These are phyloP conservation scores for Anthracocystis panici-leucophaei DNA, from an alignment of 1,284 basidiomycete species.

Conservation along the genomic window DNA sequence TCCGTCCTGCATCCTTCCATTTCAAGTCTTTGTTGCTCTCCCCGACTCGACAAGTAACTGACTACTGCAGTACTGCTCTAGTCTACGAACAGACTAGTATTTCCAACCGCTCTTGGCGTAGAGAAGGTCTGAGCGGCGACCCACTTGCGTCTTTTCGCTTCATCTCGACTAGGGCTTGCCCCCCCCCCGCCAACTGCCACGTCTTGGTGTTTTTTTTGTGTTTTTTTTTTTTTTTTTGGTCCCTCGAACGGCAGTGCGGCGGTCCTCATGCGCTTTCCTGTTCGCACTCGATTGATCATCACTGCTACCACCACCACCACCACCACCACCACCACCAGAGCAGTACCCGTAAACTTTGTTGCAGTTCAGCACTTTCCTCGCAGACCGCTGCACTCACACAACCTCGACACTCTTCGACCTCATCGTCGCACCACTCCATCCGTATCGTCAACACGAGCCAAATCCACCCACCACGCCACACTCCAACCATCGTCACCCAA, in stretches of 20 bases:
- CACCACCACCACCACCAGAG: not conserved
- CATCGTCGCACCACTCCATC: not conserved
- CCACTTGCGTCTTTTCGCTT: not conserved
- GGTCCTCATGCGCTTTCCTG: conserved; percentile 34
- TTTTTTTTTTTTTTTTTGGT: not conserved
- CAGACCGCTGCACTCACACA: conserved; percentile 3
- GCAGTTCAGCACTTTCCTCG: not conserved
- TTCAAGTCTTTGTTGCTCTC: too few species aligned
- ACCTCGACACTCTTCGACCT: not conserved
- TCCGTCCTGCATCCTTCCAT: too few species aligned
- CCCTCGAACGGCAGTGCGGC: not conserved
- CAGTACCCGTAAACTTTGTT: not conserved
- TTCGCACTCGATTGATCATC: conserved; percentile 14
- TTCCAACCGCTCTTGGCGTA: too few species aligned
- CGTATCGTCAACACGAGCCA: conserved; percentile 8
- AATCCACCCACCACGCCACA: conserved; percentile 38
- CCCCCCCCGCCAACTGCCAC: not conserved
- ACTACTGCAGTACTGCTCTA: too few species aligned
- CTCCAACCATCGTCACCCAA: conserved; percentile 20
- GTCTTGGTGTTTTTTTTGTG: not conserved
- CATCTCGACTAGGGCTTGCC: not conserved
- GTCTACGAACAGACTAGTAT: too few species aligned
- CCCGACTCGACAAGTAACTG: too few species aligned
- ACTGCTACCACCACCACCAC: conserved; percentile 12
- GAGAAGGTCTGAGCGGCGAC: not conserved